A percentile compares a stretch with the other conserved stretches of the same genome.
Evolutionary conservation across 345 rosid genomes (phyloP).

Genomic region (Hypericum perforatum): DNA sequence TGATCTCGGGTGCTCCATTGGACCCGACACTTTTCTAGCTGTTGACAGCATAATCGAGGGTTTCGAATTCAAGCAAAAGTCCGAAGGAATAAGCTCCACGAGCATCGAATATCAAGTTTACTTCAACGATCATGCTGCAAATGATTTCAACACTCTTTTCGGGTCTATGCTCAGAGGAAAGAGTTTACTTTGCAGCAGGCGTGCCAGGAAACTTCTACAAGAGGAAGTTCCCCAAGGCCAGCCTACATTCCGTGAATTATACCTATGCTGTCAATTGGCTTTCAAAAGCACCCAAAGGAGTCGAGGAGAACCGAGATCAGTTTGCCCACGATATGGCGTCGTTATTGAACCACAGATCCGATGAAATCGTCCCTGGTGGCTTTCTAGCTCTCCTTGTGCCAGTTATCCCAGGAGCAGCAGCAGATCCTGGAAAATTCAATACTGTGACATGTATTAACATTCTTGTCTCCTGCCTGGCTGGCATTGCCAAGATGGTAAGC

Average conservation of each 20-base stretch:
- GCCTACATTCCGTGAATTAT: constrained; percentile 18
- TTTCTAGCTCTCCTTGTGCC: constrained; percentile 10
- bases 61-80: not conserved
- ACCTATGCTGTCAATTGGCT: constrained; percentile 23
- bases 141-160: constrained; percentile 38
- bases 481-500: constrained; percentile 16
- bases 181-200: constrained; percentile 16
- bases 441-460: not conserved
- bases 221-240: constrained; percentile 18
- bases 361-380: constrained; percentile 24
- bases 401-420: constrained; percentile 15
- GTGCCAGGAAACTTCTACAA: constrained; percentile 28
- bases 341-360: constrained; percentile 19
- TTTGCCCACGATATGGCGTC: constrained; percentile 14
- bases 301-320: constrained; percentile 18
- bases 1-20: constrained; percentile 28
- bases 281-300: constrained; percentile 20
- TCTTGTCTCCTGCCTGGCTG: constrained; percentile 8
- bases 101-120: constrained; percentile 12
- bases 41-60: constrained; percentile 25
- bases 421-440: not conserved
- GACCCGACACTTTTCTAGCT: constrained; percentile 21
- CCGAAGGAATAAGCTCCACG: no score
- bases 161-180: constrained; percentile 4
- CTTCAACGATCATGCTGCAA: constrained; percentile 29